Conservation (phyloP, 1,284 basidiomycete genomes). For the Cryptococcus wingfieldii region DNA sequence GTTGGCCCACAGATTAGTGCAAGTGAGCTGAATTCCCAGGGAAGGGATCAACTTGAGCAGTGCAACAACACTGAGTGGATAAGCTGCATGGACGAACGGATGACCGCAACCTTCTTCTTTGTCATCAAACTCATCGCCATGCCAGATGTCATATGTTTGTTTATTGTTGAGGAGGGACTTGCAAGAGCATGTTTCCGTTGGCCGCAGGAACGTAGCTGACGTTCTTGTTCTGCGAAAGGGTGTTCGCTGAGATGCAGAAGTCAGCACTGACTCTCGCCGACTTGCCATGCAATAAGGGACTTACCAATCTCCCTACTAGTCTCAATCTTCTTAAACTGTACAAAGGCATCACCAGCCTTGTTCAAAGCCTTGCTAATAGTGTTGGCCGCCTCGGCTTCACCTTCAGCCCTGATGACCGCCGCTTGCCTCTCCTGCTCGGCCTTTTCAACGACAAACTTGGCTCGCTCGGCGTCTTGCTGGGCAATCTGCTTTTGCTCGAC, state of each 20-base stretch:
- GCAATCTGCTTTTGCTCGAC: slow-evolving; percentile 82
- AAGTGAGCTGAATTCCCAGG: too few species aligned
- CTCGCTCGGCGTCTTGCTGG: slow-evolving; percentile 84
- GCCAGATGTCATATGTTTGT: too few species aligned
- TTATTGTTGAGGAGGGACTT: slow-evolving; percentile 62
- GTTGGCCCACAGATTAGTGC: too few species aligned
- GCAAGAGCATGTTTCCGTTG: slow-evolving; percentile 72
- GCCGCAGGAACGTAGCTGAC: slow-evolving; percentile 83
- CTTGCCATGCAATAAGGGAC: slow-evolving; percentile 2
- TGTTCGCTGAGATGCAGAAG: slow-evolving; percentile 49
- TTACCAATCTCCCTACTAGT: slow-evolving; percentile 83
- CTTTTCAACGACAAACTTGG: slow-evolving; percentile 93
- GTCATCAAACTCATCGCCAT: too few species aligned
- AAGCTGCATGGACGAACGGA: too few species aligned
- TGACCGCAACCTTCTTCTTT: too few species aligned
- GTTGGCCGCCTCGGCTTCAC: slow-evolving; percentile 92
- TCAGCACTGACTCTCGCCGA: neutral
- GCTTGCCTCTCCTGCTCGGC: slow-evolving; percentile 99
- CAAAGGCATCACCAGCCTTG: slow-evolving; percentile 91
- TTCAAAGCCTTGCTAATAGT: slow-evolving; percentile 86
- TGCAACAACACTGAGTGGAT: too few species aligned
- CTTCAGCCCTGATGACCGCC: slow-evolving; percentile 94
- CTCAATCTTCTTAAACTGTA: slow-evolving; percentile 95
- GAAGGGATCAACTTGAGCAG: too few species aligned
- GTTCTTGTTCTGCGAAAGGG: slow-evolving; percentile 71